Evolutionary conservation across 768 basidiomycete genomes (phyloP).

Genomic region (Mrakia gelida): DNA sequence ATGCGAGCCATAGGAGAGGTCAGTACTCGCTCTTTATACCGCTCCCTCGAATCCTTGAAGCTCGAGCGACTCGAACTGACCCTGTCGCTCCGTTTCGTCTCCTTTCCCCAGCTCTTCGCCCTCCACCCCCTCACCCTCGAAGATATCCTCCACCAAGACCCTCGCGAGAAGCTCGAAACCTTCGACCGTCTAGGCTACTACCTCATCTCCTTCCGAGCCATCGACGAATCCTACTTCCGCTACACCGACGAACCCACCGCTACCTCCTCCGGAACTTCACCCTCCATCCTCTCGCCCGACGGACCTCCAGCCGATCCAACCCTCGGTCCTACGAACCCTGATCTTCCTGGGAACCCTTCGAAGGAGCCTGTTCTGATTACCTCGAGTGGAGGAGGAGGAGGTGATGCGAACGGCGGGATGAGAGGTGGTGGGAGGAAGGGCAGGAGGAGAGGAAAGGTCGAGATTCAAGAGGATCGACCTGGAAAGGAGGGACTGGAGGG

Average conservation of each 20-base stretch:
- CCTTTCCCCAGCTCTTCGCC: conserved; percentile 61
- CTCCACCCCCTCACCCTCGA: conserved; percentile 90
- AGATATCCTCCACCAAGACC: conserved; percentile 86
- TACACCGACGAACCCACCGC: conserved; percentile 40
- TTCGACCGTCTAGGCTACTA: conserved; percentile 88
- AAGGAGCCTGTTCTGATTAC: conserved; percentile 13
- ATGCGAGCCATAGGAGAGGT: conserved; percentile 81
- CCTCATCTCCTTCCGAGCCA: conserved; percentile 78
- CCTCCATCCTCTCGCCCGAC: conserved; percentile 8
- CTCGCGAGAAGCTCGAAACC: conserved; percentile 82
- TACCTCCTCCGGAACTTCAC: neutral
- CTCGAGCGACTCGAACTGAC: neutral
- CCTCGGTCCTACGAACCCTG: conserved; percentile 22
- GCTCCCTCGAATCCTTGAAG: neutral
- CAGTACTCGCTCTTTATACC: conserved; percentile 8
- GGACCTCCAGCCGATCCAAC: neutral
- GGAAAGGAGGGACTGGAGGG: conserved; percentile 51
- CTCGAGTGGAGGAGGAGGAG: neutral
- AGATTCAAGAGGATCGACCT: conserved; percentile 49
- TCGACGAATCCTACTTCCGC: conserved; percentile 56
- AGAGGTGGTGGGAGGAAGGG: conserved; percentile 10
- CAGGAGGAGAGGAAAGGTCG: conserved; percentile 42
- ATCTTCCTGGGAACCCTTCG: conserved; percentile 13
- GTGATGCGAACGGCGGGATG: neutral
- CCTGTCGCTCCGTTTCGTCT: conserved; percentile 9